Conservation (phyloP, 2,329 filamentous ascomycete species). For the Emmonsiellopsis sp. region DNA sequence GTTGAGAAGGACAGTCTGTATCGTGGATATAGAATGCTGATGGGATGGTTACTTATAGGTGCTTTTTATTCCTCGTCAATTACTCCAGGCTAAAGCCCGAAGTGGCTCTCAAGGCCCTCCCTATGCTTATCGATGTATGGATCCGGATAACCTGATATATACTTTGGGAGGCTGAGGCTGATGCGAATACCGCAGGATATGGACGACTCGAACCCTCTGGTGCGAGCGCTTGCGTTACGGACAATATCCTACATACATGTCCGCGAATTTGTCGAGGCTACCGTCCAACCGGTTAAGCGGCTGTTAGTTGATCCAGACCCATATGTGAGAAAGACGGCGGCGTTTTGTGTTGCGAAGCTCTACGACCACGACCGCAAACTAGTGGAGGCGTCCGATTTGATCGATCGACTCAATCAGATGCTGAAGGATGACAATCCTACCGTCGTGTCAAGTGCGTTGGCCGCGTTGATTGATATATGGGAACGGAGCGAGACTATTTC, state of each 20-base stretch:
- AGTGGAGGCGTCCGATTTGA: conserved; percentile 84
- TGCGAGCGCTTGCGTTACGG: conserved; percentile 80
- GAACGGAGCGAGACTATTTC: conserved; percentile 96
- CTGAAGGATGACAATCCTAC: conserved; percentile 94
- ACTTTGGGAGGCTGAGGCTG: background rate
- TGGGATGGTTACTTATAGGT: conserved; percentile 49
- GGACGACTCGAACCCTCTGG: conserved; percentile 84
- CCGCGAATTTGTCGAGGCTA: conserved; percentile 86
- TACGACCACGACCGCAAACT: conserved; percentile 91
- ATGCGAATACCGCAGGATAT: conserved; percentile 56
- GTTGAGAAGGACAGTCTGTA: background rate
- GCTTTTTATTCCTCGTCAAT: conserved; percentile 94
- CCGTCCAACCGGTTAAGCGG: conserved; percentile 71
- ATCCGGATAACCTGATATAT: background rate
- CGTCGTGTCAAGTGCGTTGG: conserved; percentile 87
- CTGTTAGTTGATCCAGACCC: conserved; percentile 80
- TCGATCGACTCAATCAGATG: conserved; percentile 81
- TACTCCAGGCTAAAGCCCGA: conserved; percentile 93
- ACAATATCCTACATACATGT: conserved; percentile 98
- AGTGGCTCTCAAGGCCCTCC: conserved; percentile 83
- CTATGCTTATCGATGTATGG: conserved; percentile 70
- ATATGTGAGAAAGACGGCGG: conserved; percentile 94
- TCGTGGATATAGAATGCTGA: background rate
- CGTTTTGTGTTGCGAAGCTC: conserved; percentile 91
- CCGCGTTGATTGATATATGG: conserved; percentile 94